phyloP scores from a whole-genome alignment of 2,329 filamentous ascomycete genomes.

The Trichoderma polysporum region DNA sequence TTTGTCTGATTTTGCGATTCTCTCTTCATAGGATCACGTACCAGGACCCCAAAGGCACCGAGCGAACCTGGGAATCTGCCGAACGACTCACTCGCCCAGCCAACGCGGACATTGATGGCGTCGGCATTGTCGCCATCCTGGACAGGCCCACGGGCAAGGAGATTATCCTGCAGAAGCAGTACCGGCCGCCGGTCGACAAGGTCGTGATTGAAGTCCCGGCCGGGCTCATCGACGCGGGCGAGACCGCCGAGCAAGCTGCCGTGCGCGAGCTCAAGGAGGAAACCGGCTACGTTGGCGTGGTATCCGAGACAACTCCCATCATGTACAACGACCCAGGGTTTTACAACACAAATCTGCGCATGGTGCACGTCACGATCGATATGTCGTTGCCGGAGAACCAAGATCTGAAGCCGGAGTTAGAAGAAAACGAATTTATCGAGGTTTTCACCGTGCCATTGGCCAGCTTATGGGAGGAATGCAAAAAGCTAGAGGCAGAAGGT shows the following conservation, averaged over 20 bases:
- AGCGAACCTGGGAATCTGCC: constrained; percentile 69
- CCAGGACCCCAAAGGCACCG: constrained; percentile 57
- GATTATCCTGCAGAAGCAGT: constrained; percentile 66
- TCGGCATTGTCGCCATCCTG: constrained; percentile 71
- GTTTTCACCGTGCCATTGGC: constrained; percentile 67
- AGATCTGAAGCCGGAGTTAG: constrained; percentile 65
- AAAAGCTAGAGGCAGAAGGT: constrained; percentile 65
- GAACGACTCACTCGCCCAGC: constrained; percentile 67
- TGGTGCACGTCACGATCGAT: constrained; percentile 74
- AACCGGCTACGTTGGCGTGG: constrained; percentile 62
- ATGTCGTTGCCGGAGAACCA: constrained; percentile 67
- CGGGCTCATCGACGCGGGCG: constrained; percentile 61
- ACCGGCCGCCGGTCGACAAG: constrained; percentile 59
- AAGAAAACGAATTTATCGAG: constrained; percentile 82
- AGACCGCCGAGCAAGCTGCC: constrained; percentile 61
- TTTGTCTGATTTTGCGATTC: neutral
- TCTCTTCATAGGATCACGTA: constrained; percentile 55
- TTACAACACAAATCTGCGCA: constrained; percentile 65
- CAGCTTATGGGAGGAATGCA: constrained; percentile 65
- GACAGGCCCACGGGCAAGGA: constrained; percentile 53
- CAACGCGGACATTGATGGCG: constrained; percentile 64
- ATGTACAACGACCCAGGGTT: constrained; percentile 68
- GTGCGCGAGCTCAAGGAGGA: constrained; percentile 65
- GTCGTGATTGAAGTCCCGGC: constrained; percentile 65
- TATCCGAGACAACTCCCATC: constrained; percentile 58